A percentile compares a stretch with the other conserved stretches of the same genome.
Evolutionary conservation across 176 grass and related monocot species (phyloP).

Genomic region (Paspalum vaginatum): DNA sequence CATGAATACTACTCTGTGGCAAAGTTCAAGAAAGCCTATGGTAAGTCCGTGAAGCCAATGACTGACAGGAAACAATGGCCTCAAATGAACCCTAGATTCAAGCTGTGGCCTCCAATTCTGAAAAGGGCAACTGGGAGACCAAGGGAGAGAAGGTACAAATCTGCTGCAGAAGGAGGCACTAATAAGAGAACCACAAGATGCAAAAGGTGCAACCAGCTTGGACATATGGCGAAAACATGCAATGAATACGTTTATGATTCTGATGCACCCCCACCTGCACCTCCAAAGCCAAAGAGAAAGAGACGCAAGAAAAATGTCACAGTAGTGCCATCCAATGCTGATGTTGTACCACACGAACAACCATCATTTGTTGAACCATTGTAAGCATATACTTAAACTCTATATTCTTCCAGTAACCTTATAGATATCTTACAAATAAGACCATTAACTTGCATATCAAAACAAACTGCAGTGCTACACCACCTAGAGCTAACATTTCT

Average conservation of each 20-base stretch:
- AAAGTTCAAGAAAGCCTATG: slow-evolving; percentile 11
- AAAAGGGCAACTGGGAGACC: not conserved
- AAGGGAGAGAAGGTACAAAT: not conserved
- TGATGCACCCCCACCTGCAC: not conserved
- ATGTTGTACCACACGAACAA: not conserved
- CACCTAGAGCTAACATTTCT: not conserved
- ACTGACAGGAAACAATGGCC: not conserved
- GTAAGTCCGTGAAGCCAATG: not conserved
- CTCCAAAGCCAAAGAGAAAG: not conserved
- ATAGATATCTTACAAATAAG: not conserved
- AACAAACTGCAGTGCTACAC: not conserved
- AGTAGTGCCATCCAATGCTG: not conserved
- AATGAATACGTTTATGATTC: not conserved
- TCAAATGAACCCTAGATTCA: not conserved
- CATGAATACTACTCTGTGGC: not conserved
- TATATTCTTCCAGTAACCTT: not conserved
- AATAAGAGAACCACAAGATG: not conserved
- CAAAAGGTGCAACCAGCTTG: not conserved
- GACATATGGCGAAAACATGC: not conserved
- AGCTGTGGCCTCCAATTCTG: not conserved
- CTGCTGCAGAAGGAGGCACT: not conserved
- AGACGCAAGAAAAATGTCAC: not conserved
- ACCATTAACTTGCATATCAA: not conserved
- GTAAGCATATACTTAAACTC: not conserved
- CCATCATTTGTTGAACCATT: not conserved